Base-by-base conservation (phyloP, 2,329 filamentous ascomycete genomes). In the Alternaria ethzedia region DNA sequence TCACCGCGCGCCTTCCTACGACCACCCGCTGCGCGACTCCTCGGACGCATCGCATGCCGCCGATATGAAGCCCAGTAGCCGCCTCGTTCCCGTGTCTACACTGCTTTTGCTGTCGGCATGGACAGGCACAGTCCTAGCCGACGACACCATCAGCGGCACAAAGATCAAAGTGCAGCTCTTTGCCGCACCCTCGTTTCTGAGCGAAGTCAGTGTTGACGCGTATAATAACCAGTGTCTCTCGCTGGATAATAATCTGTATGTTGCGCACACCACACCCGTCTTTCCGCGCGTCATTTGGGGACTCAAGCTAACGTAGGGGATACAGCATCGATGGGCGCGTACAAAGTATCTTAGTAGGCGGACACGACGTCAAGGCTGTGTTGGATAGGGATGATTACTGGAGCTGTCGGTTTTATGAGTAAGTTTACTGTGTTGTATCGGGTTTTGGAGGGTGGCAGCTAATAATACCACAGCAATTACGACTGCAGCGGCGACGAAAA, bases 401-500 rank as follows among this genome's bases (percentile, higher is more conserved):
- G 77, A 75, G 67, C n/a, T 79, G 77, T 59, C 67, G 68, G 32
- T 77, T 79, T 21, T 79, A 71, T 36, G 73, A 78, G 77, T 79
- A 70, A 9, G 77, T 71, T 2, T 32, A 6, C 15, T 20, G 15
- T n/a, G n/a, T n/a, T n/a, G n/a, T n/a, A n/a, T n/a, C n/a, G n/a
- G n/a, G n/a, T n/a, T n/a, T 43, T 7, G 21, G 23, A 8, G 23
- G 32, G 21, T 6, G 6, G n/a, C 54, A 26, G n/a, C 57, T 62
- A 13, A 62, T 23, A 8, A 8, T 9, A 15, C 15, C 2, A 36
- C 23, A 79, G 77, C 50, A 78, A 78, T 54, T 78, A 78, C 49
- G 71, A 73, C 21, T 79, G 77, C 67, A 55, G 46, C 3, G 71
- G 68, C 44, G 58, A 70, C 25, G 72, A 64, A 25, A 45, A 70